A percentile compares a stretch with the other conserved stretches of the same genome.
Conservation (phyloP, 108 stramenopile species). For the Fragilariopsis cylindrus region DNA sequence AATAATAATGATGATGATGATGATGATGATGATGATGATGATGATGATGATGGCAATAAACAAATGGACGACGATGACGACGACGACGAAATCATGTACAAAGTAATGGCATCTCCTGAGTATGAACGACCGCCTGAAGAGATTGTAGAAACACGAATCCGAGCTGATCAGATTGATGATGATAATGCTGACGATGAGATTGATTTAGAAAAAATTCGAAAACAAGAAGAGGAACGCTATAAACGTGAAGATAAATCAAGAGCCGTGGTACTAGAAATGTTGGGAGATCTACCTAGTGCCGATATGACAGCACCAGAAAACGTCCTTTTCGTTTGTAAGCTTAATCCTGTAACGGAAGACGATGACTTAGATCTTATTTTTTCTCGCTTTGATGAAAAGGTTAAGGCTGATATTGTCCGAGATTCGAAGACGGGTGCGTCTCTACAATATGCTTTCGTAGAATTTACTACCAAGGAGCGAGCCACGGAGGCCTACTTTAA, state of each 20-base stretch:
- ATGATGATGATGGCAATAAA: not conserved
- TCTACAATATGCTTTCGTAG: constrained; percentile 97
- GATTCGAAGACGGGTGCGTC: constrained; percentile 94
- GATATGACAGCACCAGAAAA: constrained; percentile 94
- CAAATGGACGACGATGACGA: not conserved
- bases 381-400: constrained; percentile 84
- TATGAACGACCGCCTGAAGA: constrained; percentile 87
- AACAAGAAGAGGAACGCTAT: constrained; percentile 46
- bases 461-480: constrained; percentile 85
- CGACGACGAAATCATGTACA: not conserved
- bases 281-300: constrained; percentile 88
- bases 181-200: constrained; percentile 43
- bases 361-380: constrained; percentile 99
- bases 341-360: constrained; percentile 95
- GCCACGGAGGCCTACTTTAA: constrained; percentile 97
- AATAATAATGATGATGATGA: not conserved
- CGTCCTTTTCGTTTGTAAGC: constrained; percentile 98
- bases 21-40: not conserved
- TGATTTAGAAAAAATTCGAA: constrained; percentile 38
- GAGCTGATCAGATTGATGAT: constrained; percentile 55
- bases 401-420: constrained; percentile 92
- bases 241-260: constrained; percentile 84
- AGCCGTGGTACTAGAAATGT: constrained; percentile 98
- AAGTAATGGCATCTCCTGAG: constrained; percentile 53
- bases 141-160: constrained; percentile 63